Conservation (phyloP, 306 rosid species). For the Ceratonia siliqua region DNA sequence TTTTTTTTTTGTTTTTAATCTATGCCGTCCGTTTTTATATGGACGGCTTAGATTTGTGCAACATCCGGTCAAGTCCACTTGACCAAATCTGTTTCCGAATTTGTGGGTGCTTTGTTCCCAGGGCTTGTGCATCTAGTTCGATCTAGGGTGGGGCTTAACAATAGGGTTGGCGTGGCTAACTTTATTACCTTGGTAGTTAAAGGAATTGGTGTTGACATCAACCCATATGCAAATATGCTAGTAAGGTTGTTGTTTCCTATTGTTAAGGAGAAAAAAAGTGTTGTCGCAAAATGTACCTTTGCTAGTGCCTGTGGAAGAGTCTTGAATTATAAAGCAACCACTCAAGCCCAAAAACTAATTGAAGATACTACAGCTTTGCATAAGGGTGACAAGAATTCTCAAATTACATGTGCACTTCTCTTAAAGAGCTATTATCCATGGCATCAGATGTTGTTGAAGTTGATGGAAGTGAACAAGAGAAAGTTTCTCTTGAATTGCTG, state of each 20-base stretch:
- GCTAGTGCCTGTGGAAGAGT: conserved; percentile 80
- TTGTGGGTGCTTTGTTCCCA: conserved; percentile 73
- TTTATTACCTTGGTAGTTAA: conserved; percentile 77
- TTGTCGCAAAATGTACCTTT: conserved; percentile 84
- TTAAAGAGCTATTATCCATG: conserved; percentile 74
- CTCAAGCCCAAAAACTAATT: conserved; percentile 77
- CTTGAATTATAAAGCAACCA: conserved; percentile 56
- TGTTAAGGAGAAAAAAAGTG: conserved; percentile 83
- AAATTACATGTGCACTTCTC: conserved; percentile 83
- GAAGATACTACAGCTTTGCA: conserved; percentile 84
- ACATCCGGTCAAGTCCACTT: no score
- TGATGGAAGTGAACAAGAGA: conserved; percentile 66
- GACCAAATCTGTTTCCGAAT: no score
- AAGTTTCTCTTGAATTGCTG: conserved; percentile 59
- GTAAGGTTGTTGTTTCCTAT: conserved; percentile 82
- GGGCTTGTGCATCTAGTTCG: conserved; percentile 88
- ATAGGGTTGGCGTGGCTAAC: conserved; percentile 97
- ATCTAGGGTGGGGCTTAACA: conserved; percentile 96
- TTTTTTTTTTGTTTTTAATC: no score
- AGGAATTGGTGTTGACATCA: conserved; percentile 78
- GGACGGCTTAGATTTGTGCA: no score
- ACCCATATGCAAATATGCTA: conserved; percentile 75
- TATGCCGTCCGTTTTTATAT: no score
- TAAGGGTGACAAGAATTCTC: conserved; percentile 77
- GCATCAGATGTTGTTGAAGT: conserved; percentile 81